Conservation (phyloP, 148 eudicot genomes). For the Salicornia ramosissima region DNA sequence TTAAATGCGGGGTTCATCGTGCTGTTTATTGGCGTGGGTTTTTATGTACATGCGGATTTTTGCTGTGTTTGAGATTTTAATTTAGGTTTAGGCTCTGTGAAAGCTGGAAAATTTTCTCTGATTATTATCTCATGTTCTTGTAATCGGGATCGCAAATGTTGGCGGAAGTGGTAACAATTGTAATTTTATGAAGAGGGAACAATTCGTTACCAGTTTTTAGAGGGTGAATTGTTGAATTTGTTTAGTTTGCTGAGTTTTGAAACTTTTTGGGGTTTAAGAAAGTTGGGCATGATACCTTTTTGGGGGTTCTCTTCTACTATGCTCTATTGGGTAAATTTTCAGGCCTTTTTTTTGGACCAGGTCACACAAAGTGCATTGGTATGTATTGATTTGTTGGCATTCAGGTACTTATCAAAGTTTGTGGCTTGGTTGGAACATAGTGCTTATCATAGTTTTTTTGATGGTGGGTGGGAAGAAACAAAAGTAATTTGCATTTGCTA, state of each 20-base stretch:
- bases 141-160: conserved; percentile 17
- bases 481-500: neutral
- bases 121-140: neutral
- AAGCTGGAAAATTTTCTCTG: neutral
- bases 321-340: neutral
- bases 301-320: neutral
- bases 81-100: neutral
- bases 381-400: neutral
- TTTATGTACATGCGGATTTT: neutral
- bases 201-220: neutral
- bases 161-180: neutral
- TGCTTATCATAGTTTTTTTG: neutral
- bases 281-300: neutral
- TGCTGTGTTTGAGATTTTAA: conserved; percentile 6
- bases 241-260: conserved; percentile 10
- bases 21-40: neutral
- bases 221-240: neutral
- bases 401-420: neutral
- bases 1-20: neutral
- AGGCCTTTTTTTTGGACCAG: neutral
- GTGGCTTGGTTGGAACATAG: neutral
- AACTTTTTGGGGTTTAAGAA: conserved; percentile 1
- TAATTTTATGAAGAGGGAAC: neutral
- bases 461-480: neutral
- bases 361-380: neutral